phyloP scores from a whole-genome alignment of 2,329 filamentous ascomycete species.

The Orbilia blumenaviensis region DNA sequence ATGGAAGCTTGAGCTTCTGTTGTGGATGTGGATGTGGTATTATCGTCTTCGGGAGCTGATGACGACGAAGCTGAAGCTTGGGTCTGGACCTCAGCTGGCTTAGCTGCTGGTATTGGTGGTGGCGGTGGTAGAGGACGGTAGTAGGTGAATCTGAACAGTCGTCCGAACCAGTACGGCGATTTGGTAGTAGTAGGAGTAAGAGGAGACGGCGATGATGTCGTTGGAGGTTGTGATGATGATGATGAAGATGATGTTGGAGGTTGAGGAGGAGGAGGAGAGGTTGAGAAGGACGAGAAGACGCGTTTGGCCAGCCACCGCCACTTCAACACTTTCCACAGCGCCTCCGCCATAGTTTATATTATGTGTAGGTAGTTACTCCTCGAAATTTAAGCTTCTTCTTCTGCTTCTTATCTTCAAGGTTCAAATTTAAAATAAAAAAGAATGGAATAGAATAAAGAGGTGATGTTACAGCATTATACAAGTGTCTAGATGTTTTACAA shows the following conservation, averaged over 20 bases:
- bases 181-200: not conserved
- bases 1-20: not conserved
- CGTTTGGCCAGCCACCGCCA: slow-evolving; percentile 55
- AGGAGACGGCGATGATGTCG: not conserved
- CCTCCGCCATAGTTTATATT: slow-evolving; percentile 30
- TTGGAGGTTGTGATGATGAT: not conserved
- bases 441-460: not conserved
- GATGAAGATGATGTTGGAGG: slow-evolving; percentile 17
- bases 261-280: slow-evolving; percentile 1
- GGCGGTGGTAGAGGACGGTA: slow-evolving; percentile 7
- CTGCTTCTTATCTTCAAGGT: not conserved
- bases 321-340: slow-evolving; percentile 48
- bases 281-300: slow-evolving; percentile 50
- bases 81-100: slow-evolving; percentile 1
- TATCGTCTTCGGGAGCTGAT: slow-evolving; percentile 2
- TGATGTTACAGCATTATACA: slow-evolving; percentile 41
- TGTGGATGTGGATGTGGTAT: not conserved
- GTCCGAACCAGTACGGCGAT: slow-evolving; percentile 19
- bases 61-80: slow-evolving; percentile 30
- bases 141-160: slow-evolving; percentile 29
- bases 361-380: too few relatives aligned
- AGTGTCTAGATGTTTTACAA: slow-evolving; percentile 6
- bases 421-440: not conserved
- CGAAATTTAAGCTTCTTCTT: not conserved
- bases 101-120: slow-evolving; percentile 3